Evolutionary conservation across 1,284 basidiomycete genomes (phyloP).

Genomic region (Dichomitus squalens): DNA sequence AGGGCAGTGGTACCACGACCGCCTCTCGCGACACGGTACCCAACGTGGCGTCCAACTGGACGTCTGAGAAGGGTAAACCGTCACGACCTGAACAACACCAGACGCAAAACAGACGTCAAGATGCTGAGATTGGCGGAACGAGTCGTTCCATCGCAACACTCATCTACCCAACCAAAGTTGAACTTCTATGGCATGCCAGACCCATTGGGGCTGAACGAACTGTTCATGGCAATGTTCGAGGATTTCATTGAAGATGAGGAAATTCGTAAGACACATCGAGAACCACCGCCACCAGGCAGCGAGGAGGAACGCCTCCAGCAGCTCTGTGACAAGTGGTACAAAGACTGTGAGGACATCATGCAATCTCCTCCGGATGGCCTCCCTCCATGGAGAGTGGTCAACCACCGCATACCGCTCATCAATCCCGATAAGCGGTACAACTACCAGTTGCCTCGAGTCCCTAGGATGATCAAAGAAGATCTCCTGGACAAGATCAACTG

Average conservation of each 20-base stretch:
- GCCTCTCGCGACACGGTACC: background rate
- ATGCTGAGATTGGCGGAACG: background rate
- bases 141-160: background rate
- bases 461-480: background rate
- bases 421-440: background rate
- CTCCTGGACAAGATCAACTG: constrained; percentile 27
- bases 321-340: constrained; percentile 8
- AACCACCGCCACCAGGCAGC: background rate
- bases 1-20: background rate
- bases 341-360: constrained; percentile 7
- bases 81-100: constrained; percentile 1
- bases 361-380: background rate
- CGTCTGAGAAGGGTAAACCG: background rate
- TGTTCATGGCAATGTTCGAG: background rate
- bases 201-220: constrained; percentile 4
- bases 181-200: background rate
- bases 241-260: constrained; percentile 5
- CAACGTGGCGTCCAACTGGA: background rate
- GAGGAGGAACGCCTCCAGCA: background rate
- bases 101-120: background rate
- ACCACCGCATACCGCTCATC: background rate
- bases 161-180: background rate
- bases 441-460: background rate
- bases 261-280: constrained; percentile 1
- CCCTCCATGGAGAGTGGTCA: constrained; percentile 5